These are phyloP conservation scores for Beauveria scarabaeidicola DNA, from an alignment of 2,329 filamentous ascomycete genomes.

Conservation along the genomic window DNA sequence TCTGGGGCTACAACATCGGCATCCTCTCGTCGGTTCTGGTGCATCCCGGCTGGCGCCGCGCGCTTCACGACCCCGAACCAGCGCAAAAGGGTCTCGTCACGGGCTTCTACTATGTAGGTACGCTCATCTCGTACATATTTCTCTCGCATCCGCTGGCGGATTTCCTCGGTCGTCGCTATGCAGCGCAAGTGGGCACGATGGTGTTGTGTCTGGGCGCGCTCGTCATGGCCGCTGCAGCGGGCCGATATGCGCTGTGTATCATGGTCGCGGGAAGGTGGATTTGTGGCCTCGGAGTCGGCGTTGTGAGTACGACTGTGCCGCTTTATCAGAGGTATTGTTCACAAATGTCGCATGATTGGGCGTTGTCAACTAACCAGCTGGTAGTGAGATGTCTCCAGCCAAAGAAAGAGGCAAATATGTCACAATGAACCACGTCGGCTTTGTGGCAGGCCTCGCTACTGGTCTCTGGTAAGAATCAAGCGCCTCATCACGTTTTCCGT, in stretches of 20 bases:
- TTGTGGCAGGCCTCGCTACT: conserved; percentile 43
- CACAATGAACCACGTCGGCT: conserved; percentile 51
- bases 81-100: conserved; percentile 44
- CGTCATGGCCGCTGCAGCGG: conserved; percentile 36
- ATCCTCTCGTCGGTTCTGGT: conserved; percentile 48
- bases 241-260: conserved; percentile 32
- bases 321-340: conserved; percentile 43
- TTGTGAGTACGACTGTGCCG: conserved; percentile 49
- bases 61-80: conserved; percentile 36
- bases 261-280: conserved; percentile 44
- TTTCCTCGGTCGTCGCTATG: conserved; percentile 40
- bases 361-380: background rate
- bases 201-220: conserved; percentile 40
- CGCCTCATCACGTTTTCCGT: too few relatives aligned
- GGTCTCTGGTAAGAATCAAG: conserved; percentile 41
- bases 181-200: conserved; percentile 38
- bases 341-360: background rate
- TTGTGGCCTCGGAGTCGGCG: conserved; percentile 43
- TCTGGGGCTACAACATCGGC: conserved; percentile 53
- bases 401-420: conserved; percentile 46
- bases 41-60: conserved; percentile 43
- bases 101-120: conserved; percentile 49
- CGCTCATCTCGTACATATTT: conserved; percentile 46
- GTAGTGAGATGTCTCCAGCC: conserved; percentile 46
- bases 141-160: conserved; percentile 44